These are phyloP conservation scores for Daedaleopsis nitida DNA, from an alignment of 768 basidiomycete species.

Conservation along the genomic window DNA sequence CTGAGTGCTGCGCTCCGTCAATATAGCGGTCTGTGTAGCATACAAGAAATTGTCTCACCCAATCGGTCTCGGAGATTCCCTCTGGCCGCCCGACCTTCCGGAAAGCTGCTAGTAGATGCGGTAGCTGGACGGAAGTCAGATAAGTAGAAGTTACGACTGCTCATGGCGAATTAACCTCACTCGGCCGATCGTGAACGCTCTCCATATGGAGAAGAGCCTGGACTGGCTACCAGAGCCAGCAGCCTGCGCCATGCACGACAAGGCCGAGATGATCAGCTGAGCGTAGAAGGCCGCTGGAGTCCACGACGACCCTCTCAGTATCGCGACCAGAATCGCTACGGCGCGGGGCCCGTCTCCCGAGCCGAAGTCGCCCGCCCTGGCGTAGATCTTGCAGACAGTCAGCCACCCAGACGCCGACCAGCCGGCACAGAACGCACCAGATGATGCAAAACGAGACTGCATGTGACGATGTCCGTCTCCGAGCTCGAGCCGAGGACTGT, in stretches of 20 bases:
- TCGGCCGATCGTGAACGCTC: constrained; percentile 69
- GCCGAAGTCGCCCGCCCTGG: constrained; percentile 62
- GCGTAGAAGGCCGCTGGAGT: constrained; percentile 34
- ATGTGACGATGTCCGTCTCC: constrained; percentile 65
- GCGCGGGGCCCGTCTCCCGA: constrained; percentile 49
- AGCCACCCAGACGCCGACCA: neutral
- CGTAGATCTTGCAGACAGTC: constrained; percentile 48
- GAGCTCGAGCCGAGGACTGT: constrained; percentile 53
- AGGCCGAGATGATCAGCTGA: constrained; percentile 64
- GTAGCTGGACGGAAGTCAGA: constrained; percentile 47
- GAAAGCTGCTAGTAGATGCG: constrained; percentile 57
- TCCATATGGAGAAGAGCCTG: constrained; percentile 52
- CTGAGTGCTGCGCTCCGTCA: constrained; percentile 31
- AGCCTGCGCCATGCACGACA: constrained; percentile 63
- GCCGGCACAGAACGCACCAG: constrained; percentile 46
- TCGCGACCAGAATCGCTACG: constrained; percentile 25
- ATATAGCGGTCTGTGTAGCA: neutral
- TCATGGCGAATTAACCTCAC: constrained; percentile 41
- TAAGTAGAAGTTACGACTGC: constrained; percentile 1
- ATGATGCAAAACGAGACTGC: constrained; percentile 60
- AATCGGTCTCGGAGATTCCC: constrained; percentile 53
- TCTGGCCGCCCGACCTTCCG: constrained; percentile 56
- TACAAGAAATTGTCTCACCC: constrained; percentile 43
- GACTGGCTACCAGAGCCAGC: constrained; percentile 25
- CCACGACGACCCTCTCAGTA: constrained; percentile 30